Base-by-base conservation (phyloP, 495 filamentous ascomycete genomes). In the Aspergillus bridgeri region DNA sequence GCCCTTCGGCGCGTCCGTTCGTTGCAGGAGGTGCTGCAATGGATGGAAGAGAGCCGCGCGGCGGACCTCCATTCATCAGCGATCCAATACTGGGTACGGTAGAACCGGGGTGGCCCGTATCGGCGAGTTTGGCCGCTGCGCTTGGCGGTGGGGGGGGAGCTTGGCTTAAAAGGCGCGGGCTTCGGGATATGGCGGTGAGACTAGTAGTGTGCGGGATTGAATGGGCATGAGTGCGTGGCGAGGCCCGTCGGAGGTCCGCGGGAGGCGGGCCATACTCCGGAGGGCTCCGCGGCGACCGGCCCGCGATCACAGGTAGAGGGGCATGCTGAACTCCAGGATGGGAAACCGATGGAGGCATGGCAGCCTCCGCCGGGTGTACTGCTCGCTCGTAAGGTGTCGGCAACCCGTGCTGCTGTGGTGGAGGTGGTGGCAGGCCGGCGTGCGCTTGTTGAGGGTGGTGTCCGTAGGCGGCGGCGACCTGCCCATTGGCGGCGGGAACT, bases 41-140 rank as follows among this genome's bases (percentile, higher is more conserved):
- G 1, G 75, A 68, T 29, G 74, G 73, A 24, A 76, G 71, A 19
- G 78, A 68, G 7, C 78, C 73, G 54, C 76, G 70, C 56, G 68
- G 65, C 15, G 72, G 70, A n/a, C 73, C 60, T 47, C 70, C 77
- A 65, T 78, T 83, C 64, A 85, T 79, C 20, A 85, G 51, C 5
- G 79, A 62, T 3, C 69, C 73, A 27, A 85, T 81, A 43, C 76
- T 81, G 5, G 82, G 82, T 17, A 85, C 80, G 3, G 69, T 72
- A 25, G 69, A 69, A 23, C 69, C 70, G 6, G 72, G 48, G 51
- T 63, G 63, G 55, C 59, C 48, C 54, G 60, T 27, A 38, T 73
- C 64, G 8, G 56, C 47, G 22, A 60, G 57, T 53, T 69, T 71
- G 42, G 62, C 65, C n/a, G 59, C 27, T 33, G 59, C 24, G 65